Conservation (phyloP, 306 rosid species). For the Medicago ruthenica region DNA sequence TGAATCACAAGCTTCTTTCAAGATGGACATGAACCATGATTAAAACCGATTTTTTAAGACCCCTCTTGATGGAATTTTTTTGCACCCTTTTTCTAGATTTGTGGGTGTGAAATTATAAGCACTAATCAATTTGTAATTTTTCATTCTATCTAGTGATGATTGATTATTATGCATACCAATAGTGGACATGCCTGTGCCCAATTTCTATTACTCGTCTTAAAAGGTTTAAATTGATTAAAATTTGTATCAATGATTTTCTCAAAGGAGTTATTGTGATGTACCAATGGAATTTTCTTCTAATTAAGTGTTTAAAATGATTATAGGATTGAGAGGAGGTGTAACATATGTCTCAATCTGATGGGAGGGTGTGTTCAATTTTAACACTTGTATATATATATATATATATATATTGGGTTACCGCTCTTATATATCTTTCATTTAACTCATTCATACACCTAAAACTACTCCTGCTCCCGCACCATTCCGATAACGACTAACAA, state of each 20-base stretch:
- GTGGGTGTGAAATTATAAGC: constrained; percentile 42
- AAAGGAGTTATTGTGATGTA: constrained; percentile 25
- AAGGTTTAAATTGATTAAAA: constrained; percentile 43
- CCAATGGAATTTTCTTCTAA: constrained; percentile 33
- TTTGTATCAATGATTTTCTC: constrained; percentile 25
- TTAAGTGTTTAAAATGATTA: constrained; percentile 44
- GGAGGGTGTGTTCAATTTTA: too few species aligned
- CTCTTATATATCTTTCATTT: too few species aligned
- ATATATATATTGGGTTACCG: too few species aligned
- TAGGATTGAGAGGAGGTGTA: constrained; percentile 24
- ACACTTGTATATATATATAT: too few species aligned
- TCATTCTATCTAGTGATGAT: constrained; percentile 57
- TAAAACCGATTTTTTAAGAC: constrained; percentile 36
- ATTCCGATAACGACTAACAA: too few species aligned
- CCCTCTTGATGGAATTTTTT: constrained; percentile 40
- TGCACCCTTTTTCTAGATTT: constrained; percentile 42
- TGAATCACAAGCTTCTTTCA: constrained; percentile 67
- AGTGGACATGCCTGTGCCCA: constrained; percentile 59
- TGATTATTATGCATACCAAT: constrained; percentile 56
- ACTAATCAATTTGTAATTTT: constrained; percentile 49
- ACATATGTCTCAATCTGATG: constrained; percentile 19
- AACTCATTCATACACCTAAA: too few species aligned
- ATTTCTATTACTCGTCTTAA: constrained; percentile 44
- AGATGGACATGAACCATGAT: constrained; percentile 54
- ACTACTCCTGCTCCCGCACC: too few species aligned